These are phyloP conservation scores for Arthrobotrys conoides DNA, from an alignment of 2,329 filamentous ascomycete genomes.

Conservation along the genomic window DNA sequence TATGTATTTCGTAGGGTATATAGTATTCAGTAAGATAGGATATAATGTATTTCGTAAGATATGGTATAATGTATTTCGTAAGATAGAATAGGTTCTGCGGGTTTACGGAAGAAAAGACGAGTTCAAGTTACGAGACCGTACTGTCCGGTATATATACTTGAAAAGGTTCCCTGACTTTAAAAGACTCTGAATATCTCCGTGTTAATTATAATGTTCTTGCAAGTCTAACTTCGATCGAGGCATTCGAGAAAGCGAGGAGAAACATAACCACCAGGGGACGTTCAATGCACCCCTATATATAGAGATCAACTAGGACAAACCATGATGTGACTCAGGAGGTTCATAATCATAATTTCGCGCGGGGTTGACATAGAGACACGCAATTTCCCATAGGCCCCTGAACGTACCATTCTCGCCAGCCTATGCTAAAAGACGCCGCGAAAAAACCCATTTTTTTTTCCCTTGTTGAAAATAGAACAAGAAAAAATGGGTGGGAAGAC, in stretches of 20 bases:
- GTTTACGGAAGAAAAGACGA: not conserved
- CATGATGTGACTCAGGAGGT: constrained; percentile 20
- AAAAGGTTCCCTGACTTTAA: not conserved
- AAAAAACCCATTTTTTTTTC: constrained; percentile 2
- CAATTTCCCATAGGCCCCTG: constrained; percentile 22
- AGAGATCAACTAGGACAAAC: not conserved
- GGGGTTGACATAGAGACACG: constrained; percentile 7
- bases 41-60: no score
- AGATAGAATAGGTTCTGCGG: not conserved
- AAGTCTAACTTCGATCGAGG: not conserved
- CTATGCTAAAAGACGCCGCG: constrained; percentile 20
- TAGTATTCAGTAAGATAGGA: no score
- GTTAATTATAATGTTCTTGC: no score
- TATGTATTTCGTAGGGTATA: not conserved
- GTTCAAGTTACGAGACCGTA: not conserved
- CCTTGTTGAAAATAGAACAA: not conserved
- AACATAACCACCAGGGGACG: not conserved
- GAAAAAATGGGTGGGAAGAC: constrained; percentile 1
- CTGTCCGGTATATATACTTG: not conserved
- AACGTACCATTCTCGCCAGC: constrained; percentile 22
- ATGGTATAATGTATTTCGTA: not conserved
- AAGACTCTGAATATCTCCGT: not conserved
- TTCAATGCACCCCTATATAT: constrained; percentile 10
- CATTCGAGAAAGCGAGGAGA: constrained; percentile 1
- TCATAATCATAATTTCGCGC: constrained; percentile 3